Conservation (phyloP, 257 asterid species). For the Solanum tarapatanum region DNA sequence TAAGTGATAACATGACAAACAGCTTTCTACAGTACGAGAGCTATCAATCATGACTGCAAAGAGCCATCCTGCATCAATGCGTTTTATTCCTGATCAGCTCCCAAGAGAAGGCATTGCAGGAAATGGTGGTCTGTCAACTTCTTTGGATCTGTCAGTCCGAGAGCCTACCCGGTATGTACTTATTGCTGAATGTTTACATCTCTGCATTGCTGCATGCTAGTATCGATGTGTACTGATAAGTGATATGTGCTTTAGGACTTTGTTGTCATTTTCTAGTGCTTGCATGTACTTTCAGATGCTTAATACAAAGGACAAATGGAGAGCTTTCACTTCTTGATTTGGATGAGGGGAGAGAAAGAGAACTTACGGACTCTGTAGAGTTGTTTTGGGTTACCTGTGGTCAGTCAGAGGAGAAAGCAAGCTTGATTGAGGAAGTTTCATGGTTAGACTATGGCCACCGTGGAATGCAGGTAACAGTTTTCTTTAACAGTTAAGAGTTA, state of each 20-base stretch:
- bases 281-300: conserved; percentile 46
- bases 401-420: conserved; percentile 82
- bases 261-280: neutral
- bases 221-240: neutral
- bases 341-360: conserved; percentile 97
- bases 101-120: conserved; percentile 29
- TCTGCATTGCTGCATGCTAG: conserved; percentile 1
- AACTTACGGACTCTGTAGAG: conserved; percentile 91
- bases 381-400: conserved; percentile 99
- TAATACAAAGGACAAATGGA: conserved; percentile 84
- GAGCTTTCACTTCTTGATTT: conserved; percentile 96
- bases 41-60: conserved; percentile 99
- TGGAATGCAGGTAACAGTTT: conserved; percentile 91
- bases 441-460: conserved; percentile 98
- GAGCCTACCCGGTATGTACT: conserved; percentile 81
- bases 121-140: conserved; percentile 29
- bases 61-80: conserved; percentile 98
- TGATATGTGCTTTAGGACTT: neutral
- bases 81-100: conserved; percentile 89
- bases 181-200: conserved; percentile 1
- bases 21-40: conserved; percentile 99
- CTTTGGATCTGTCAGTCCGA: conserved; percentile 40
- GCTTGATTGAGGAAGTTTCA: conserved; percentile 95
- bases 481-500: conserved; percentile 4
- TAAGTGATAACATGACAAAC: conserved; percentile 99